These are phyloP conservation scores for Talaromyces islandicus DNA, from an alignment of 2,329 filamentous ascomycete genomes.

Conservation along the genomic window DNA sequence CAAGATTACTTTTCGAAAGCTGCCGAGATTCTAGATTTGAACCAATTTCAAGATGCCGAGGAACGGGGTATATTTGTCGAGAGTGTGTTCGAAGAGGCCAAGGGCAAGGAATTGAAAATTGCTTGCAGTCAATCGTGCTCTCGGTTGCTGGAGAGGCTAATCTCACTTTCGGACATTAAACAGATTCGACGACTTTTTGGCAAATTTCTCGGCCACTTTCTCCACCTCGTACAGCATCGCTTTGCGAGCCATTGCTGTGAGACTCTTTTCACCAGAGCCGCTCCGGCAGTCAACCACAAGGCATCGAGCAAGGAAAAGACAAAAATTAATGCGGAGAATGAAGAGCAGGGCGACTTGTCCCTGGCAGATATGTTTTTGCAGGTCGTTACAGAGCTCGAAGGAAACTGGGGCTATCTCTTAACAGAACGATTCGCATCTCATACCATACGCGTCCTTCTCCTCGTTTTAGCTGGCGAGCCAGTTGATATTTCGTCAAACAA, in stretches of 20 bases:
- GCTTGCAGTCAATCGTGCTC: conserved; percentile 95
- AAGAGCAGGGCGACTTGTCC: conserved; percentile 45
- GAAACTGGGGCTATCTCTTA: conserved; percentile 73
- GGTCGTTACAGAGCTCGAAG: conserved; percentile 82
- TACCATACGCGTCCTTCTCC: conserved; percentile 74
- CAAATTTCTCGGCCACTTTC: conserved; percentile 79
- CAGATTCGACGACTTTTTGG: conserved; percentile 86
- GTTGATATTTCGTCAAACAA: conserved; percentile 64
- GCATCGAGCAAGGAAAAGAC: conserved; percentile 43
- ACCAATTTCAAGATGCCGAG: conserved; percentile 75
- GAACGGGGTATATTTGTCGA: conserved; percentile 66
- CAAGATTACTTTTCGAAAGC: conserved; percentile 92
- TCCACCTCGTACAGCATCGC: conserved; percentile 85
- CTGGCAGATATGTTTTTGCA: conserved; percentile 83
- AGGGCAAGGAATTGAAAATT: conserved; percentile 91
- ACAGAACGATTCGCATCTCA: conserved; percentile 90
- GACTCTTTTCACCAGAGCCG: conserved; percentile 78
- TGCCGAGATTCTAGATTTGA: conserved; percentile 82
- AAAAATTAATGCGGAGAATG: conserved; percentile 34
- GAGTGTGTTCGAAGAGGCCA: conserved; percentile 79
- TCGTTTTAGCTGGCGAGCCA: conserved; percentile 78
- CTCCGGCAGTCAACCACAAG: conserved; percentile 71
- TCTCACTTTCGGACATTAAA: conserved; percentile 67
- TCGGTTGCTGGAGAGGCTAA: conserved; percentile 82
- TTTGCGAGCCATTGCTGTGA: conserved; percentile 98